Conservation (phyloP, 148 eudicot genomes). For the Rhododendron williamsianum region DNA sequence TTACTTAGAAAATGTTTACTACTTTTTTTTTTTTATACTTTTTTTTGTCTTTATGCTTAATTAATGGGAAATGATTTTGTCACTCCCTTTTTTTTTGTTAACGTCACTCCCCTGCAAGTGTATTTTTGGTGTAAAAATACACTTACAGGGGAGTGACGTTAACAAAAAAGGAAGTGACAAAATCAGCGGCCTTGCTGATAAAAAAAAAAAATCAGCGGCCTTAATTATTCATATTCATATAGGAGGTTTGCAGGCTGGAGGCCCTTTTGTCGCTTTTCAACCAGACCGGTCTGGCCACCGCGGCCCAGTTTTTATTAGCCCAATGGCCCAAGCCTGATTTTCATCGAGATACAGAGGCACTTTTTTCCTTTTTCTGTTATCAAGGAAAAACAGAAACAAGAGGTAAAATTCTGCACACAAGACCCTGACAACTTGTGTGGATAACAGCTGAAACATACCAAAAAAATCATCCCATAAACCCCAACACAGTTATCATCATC, state of each 20-base stretch:
- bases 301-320: not conserved
- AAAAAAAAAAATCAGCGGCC: too few relatives aligned
- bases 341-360: not conserved
- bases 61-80: too few relatives aligned
- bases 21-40: too few relatives aligned
- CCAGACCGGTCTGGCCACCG: not conserved
- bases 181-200: too few relatives aligned
- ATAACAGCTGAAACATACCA: not conserved
- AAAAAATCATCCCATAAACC: not conserved
- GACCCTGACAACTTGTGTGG: constrained; percentile 4
- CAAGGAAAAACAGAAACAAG: not conserved
- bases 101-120: too few relatives aligned
- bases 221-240: too few relatives aligned
- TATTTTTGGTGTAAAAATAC: too few relatives aligned
- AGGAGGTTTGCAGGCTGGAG: not conserved
- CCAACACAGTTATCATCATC: not conserved
- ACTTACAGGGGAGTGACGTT: too few relatives aligned
- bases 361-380: not conserved
- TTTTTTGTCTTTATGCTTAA: not conserved
- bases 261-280: not conserved
- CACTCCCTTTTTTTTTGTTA: too few relatives aligned
- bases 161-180: too few relatives aligned
- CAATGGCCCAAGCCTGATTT: not conserved
- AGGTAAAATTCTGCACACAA: not conserved
- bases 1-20: not conserved